Base-by-base conservation (phyloP, 495 filamentous ascomycete species). In the Aspergillus baeticus region DNA sequence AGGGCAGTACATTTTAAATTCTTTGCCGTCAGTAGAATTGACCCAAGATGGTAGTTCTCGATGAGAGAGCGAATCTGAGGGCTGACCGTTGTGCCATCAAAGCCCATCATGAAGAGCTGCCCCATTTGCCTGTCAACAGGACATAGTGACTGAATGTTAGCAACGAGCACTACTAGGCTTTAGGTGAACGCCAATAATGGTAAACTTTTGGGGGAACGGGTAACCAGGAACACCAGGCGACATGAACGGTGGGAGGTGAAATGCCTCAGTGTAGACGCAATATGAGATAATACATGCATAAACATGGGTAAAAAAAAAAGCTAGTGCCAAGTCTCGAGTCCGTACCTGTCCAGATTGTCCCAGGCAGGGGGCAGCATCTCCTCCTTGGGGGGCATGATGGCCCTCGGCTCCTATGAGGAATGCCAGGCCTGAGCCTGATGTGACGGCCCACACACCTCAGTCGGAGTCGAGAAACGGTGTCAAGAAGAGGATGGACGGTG, bases 31-130 rank as follows among this genome's bases (percentile, higher is more conserved):
- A 96, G 73, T 41, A 96, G 76, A 57, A 96, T 84, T n/a, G 86
- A 87, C 15, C 88, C 91, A 10, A 96, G 65, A 62, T 96, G 87
- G 62, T 95, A 88, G 57, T 93, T 80, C 66, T 90, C 84, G 62
- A 96, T 95, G 57, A 96, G 82, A 35, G 83, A 83, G 62, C 85
- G 85, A 62, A 96, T 94, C 71, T 92, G 88, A 44, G 87, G 87
- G 22, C 87, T 94, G 54, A 95, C 87, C 62, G 88, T 82, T 42
- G 90, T 92, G 54, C 91, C 91, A 79, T 96, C 90, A 77, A 92
- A 96, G 68, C 90, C 91, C 90, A 95, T 93, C 81, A 95, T 93
- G 73, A 96, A 86, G 72, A 95, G 84, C 79, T 96, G 91, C 52
- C 91, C 91, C 80, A 92, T 89, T 65, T 77, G 75, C 67, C 76